These are phyloP conservation scores for Lecanicillium sp. DNA, from an alignment of 2,329 filamentous ascomycete genomes.

Conservation along the genomic window DNA sequence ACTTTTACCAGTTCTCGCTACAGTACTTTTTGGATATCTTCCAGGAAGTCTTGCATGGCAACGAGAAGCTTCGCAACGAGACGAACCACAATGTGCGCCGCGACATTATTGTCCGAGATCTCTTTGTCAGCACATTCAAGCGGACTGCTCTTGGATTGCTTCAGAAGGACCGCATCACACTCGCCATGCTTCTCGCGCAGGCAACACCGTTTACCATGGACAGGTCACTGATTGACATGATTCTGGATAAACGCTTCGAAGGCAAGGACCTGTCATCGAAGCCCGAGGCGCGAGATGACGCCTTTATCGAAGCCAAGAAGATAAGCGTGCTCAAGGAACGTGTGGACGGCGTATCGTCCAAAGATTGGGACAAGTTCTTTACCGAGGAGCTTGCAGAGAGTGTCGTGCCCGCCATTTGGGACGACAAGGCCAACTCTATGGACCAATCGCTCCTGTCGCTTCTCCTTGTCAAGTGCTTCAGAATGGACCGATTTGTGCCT, in stretches of 20 bases:
- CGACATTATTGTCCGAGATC: constrained; percentile 81
- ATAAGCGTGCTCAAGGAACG: constrained; percentile 67
- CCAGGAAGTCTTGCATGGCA: constrained; percentile 78
- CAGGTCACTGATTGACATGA: constrained; percentile 75
- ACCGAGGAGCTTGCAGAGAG: constrained; percentile 81
- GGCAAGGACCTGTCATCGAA: constrained; percentile 73
- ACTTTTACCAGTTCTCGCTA: constrained; percentile 98
- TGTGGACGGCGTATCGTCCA: constrained; percentile 52
- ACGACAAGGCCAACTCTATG: constrained; percentile 50
- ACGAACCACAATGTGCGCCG: constrained; percentile 72
- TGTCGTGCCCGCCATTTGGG: constrained; percentile 70
- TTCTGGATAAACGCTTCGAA: constrained; percentile 70
- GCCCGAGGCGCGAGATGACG: constrained; percentile 55
- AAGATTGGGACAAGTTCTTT: constrained; percentile 76
- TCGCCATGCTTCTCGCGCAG: constrained; percentile 91
- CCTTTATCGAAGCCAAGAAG: constrained; percentile 59
- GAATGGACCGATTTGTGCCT: constrained; percentile 91
- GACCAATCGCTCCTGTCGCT: constrained; percentile 79
- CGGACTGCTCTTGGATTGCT: constrained; percentile 88
- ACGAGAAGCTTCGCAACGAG: constrained; percentile 62
- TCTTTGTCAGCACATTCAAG: constrained; percentile 88
- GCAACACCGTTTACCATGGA: constrained; percentile 96
- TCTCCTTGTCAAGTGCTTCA: constrained; percentile 86
- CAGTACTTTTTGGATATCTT: constrained; percentile 99
- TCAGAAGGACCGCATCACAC: constrained; percentile 88